A percentile compares a stretch with the other conserved stretches of the same genome.
These are phyloP conservation scores for Cryptococcus sp. DNA, from an alignment of 1,284 basidiomycete genomes.

Conservation along the genomic window DNA sequence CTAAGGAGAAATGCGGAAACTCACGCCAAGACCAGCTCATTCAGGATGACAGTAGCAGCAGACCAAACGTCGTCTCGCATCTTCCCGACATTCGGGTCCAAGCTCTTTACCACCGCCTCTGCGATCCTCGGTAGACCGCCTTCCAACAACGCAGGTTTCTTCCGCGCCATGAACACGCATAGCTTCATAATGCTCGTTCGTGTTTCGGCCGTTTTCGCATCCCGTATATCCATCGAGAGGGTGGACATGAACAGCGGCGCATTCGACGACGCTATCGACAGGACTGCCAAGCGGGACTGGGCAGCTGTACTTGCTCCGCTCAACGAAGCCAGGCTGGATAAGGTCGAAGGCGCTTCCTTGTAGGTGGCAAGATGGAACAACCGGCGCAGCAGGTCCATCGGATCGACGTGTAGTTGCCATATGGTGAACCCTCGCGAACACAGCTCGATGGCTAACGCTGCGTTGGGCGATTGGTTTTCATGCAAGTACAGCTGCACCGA, in stretches of 20 bases:
- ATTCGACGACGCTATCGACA: conserved; percentile 80
- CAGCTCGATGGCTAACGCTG: conserved; percentile 81
- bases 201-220: conserved; percentile 73
- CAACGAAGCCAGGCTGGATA: conserved; percentile 9
- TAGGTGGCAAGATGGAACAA: conserved; percentile 80
- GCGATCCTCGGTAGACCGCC: conserved; percentile 82
- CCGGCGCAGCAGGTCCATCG: conserved; percentile 82
- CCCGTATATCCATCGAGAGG: conserved; percentile 83
- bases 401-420: conserved; percentile 93
- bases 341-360: conserved; percentile 64
- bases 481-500: conserved; percentile 77
- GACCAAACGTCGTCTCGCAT: conserved; percentile 85
- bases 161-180: conserved; percentile 89
- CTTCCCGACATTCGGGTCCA: conserved; percentile 84
- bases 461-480: conserved; percentile 65
- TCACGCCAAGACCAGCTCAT: conserved; percentile 83
- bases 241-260: conserved; percentile 95
- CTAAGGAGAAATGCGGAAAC: no score
- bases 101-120: conserved; percentile 93
- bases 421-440: conserved; percentile 86
- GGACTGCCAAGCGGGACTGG: conserved; percentile 72
- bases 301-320: conserved; percentile 38
- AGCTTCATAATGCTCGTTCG: conserved; percentile 88
- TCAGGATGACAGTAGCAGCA: conserved; percentile 88
- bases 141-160: conserved; percentile 84